Evolutionary conservation across 108 stramenopile genomes (phyloP), one percentile per base, ranked within the genome.

Genomic region (Conticribra guillardii): DNA sequence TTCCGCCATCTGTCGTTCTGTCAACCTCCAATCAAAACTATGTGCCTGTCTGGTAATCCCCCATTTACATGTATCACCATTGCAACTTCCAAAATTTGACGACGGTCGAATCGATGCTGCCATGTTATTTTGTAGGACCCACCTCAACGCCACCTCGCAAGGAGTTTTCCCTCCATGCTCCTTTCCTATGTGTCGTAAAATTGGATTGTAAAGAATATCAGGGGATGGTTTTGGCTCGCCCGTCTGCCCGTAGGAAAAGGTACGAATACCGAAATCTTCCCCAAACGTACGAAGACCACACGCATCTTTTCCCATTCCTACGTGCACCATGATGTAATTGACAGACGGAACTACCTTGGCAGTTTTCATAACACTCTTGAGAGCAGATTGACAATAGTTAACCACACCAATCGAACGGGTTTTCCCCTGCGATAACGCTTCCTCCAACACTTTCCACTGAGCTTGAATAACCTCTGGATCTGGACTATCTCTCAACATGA

Each of bases 391-490:
- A 50, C 84, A 85, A 47, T 72, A 85, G 30, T 85, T 85, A 22
- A 85, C 68, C 3, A 82, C 79, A n/a, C 84, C 84, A 22, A 85
- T 53, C 4, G 77, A 73, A 24, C 82, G 62, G 1, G 75, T 73
- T 54, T 73, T 46, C 2, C 81, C 81, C 7, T 22, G 17, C 23
- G 54, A 54, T n/a, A 80, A 62, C 16, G 84, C 82, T 23, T 85
- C 76, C 47, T 85, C 84, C 28, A 85, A 24, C 0, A 85, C 82
- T 31, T n/a, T 29, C 84, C 84, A 85, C 56, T 85, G 84, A 7
- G 79, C 68, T 53, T 72, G 81, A 31, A 85, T 80, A 3, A 83
- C 79, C 22, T 76, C 71, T 22, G 63, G 65, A 41, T 83, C 81
- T 4, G 84, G 79, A 56, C 71, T 71, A 32, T 85, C 84, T 11